These are phyloP conservation scores for Calamus simplicifolius DNA, from an alignment of 176 grass and related monocot genomes.

Conservation along the genomic window DNA sequence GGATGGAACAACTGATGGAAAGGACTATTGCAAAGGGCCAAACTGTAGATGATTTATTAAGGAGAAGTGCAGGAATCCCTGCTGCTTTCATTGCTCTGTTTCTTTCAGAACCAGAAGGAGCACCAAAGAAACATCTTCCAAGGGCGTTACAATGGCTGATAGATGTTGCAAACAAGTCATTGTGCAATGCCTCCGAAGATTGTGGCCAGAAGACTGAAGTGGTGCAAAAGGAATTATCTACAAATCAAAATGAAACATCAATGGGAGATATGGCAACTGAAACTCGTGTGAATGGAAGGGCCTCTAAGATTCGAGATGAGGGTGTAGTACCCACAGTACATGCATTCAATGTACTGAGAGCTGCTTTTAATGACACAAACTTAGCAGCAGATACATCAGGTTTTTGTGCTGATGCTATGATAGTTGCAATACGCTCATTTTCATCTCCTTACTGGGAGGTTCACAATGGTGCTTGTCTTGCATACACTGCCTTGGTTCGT, in stretches of 20 bases:
- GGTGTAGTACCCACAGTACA: slow-evolving; percentile 86
- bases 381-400: slow-evolving; percentile 79
- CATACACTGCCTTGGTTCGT: slow-evolving; percentile 78
- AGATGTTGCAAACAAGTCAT: slow-evolving; percentile 63
- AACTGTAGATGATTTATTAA: slow-evolving; percentile 95
- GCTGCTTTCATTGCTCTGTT: slow-evolving; percentile 93
- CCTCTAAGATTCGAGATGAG: slow-evolving; percentile 74
- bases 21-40: slow-evolving; percentile 72
- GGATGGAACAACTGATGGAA: slow-evolving; percentile 86
- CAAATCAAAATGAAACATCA: slow-evolving; percentile 14
- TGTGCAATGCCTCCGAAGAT: slow-evolving; percentile 37
- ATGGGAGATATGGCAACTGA: slow-evolving; percentile 21
- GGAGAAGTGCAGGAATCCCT: slow-evolving; percentile 86
- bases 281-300: slow-evolving; percentile 34
- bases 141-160: slow-evolving; percentile 69
- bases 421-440: slow-evolving; percentile 79
- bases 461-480: slow-evolving; percentile 81
- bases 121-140: slow-evolving; percentile 89
- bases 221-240: slow-evolving; percentile 14
- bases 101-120: slow-evolving; percentile 87
- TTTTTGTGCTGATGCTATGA: slow-evolving; percentile 87
- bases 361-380: slow-evolving; percentile 85
- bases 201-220: slow-evolving; percentile 22
- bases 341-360: slow-evolving; percentile 90
- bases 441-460: slow-evolving; percentile 98